A percentile compares a stretch with the other conserved stretches of the same genome.
These are phyloP conservation scores for Penicillium daleae DNA, from an alignment of 495 filamentous ascomycete species.

Conservation along the genomic window DNA sequence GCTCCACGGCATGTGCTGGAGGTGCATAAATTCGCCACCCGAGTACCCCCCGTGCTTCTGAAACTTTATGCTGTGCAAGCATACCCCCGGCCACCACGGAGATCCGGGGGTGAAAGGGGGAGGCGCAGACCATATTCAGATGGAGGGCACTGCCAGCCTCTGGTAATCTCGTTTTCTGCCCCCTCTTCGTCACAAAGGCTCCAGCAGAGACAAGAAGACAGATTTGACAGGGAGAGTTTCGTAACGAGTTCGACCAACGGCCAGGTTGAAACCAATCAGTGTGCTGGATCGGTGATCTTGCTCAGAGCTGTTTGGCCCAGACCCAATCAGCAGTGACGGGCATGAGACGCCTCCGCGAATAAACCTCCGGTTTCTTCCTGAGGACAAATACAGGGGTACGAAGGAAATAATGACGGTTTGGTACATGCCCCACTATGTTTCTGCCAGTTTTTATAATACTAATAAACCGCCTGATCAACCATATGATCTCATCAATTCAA, in stretches of 20 bases:
- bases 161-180: neutral
- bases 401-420: no score
- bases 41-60: conserved; percentile 9
- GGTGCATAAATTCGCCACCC: conserved; percentile 17
- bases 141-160: neutral
- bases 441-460: no score
- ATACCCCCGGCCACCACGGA: conserved; percentile 10
- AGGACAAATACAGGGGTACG: neutral
- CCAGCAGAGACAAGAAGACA: neutral
- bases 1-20: neutral
- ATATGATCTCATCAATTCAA: no score
- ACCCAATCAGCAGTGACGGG: conserved; percentile 25
- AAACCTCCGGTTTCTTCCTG: conserved; percentile 14
- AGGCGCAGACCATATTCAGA: neutral
- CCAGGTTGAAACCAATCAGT: conserved; percentile 20
- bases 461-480: no score
- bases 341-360: conserved; percentile 9
- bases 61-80: conserved; percentile 20
- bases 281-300: conserved; percentile 8
- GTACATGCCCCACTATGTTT: no score
- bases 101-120: conserved; percentile 20
- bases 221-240: conserved; percentile 9
- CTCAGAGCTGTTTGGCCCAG: neutral
- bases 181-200: neutral
- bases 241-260: neutral